Evolutionary conservation across 2,329 filamentous ascomycete species (phyloP), one percentile per base, ranked within the genome.

Genomic region (Dichotomopilus funicola): DNA sequence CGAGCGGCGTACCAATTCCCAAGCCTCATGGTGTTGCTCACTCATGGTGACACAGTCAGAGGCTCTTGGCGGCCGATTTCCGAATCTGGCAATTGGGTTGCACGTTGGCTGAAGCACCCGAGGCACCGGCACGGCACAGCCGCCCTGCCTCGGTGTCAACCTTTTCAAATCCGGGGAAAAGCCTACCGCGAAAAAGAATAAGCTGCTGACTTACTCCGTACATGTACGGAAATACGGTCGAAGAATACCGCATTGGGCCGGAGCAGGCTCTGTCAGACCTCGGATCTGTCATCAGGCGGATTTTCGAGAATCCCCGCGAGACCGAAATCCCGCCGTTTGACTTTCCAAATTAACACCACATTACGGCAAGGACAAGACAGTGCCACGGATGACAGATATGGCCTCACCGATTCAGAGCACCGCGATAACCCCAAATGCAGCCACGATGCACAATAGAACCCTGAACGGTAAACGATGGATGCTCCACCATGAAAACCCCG

Each of bases 121-220:
- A 27, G 19, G 19, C 19, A 27, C 19, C 19, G 19, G 12, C 5
- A 37, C 38, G 50, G 42, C 50, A 27, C 50, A 52, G 50, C 19
- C 50, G 46, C 36, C 13, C 35, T 49, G 40, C 34, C 46, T 40
- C 40, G 46, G 40, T 13, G 40, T 54, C 46, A 54, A 47, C 41
- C 50, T 31, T 12, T 36, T 34, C 27, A 40, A 43, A 42, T 41
- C 44, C 11, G 44, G 36, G 36, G 36, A 42, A 47, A 35, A 36
- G 19, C 19, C 19, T 27, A 27, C 19, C 19, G 12, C 48, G 31
- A 34, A 31, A 8, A 13, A 10, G 34, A 27, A 47, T 34, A 53
- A 35, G 43, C 43, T 40, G 51, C 51, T 53, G 51, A 53, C 51
- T 11, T 2, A n/a, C n/a, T n/a, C n/a, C n/a, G n/a, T n/a, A 42